Evolutionary conservation across 257 asterid genomes (phyloP), one percentile per base, ranked within the genome.

Genomic region (Solanum lignicaule): DNA sequence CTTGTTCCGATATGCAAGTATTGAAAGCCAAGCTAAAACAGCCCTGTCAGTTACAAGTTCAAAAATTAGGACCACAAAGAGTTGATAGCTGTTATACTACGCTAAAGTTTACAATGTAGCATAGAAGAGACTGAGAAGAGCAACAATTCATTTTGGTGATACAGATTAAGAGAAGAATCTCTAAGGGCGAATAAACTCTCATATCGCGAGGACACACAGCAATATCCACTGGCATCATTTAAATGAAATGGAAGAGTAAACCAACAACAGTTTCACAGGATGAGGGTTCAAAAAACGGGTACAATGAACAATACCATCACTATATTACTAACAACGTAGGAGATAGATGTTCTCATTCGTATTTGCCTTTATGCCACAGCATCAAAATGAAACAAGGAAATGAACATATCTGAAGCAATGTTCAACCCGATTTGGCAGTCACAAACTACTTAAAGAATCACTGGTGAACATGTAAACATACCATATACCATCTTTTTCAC

Each of bases 401-500:
- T 16, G 36, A 46, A 46, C 41, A 48, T 32, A 48, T 81, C 9
- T 5, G 13, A 46, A 81, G 68, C 13, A 48, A 46, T 48, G 68
- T 81, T 78, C 38, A 14, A 81, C 43, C 73, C 23, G 6, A 27
- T 33, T 38, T n/a, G 83, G 75, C 52, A 23, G 71, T 31, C 41
- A n/a, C 72, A 86, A 46, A 29, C 41, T 29, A 81, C 29, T 18
- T 10, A 32, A 86, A 46, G 38, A 78, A 85, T 71, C 69, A 84
- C 75, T 5, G 21, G 79, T 58, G 89, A 81, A 65, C 89, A 79
- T 75, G 75, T 73, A 83, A 48, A 79, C 75, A 74, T 93, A 97
- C 99, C 99, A 96, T 89, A 96, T 97, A 82, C 99, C 99, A 86
- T 96, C 99, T 91, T 97, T 97, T 93, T 97, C 99, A 6, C 99